These are phyloP conservation scores for Trametes cinnabarina DNA, from an alignment of 768 basidiomycete species.

Conservation along the genomic window DNA sequence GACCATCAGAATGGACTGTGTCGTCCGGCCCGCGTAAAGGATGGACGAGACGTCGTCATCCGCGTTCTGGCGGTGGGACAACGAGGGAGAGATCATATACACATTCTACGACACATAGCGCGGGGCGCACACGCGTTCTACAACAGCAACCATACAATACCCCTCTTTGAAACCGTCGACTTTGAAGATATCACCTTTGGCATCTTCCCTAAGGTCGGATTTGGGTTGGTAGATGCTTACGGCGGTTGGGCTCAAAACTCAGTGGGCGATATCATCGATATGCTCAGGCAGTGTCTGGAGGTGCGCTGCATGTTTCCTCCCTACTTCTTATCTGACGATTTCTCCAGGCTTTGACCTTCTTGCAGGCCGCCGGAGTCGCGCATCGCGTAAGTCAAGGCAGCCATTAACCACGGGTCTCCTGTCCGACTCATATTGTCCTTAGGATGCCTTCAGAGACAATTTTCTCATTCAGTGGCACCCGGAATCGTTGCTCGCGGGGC, in stretches of 20 bases:
- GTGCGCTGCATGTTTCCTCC: constrained; percentile 8
- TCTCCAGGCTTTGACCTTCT: background rate
- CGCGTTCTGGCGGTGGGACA: too few relatives aligned
- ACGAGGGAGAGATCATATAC: constrained; percentile 10
- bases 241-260: constrained; percentile 30
- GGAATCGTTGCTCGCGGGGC: constrained; percentile 24
- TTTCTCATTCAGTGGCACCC: constrained; percentile 34
- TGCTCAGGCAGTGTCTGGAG: constrained; percentile 32
- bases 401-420: background rate
- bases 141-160: constrained; percentile 30
- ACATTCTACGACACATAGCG: constrained; percentile 24
- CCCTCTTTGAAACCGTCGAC: constrained; percentile 27
- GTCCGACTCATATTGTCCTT: background rate
- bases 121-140: constrained; percentile 14
- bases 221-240: constrained; percentile 9
- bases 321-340: background rate
- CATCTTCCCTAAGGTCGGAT: constrained; percentile 28
- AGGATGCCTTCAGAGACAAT: constrained; percentile 34
- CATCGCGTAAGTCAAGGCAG: background rate
- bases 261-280: constrained; percentile 31
- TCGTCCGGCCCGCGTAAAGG: too few relatives aligned
- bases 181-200: constrained; percentile 31
- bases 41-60: too few relatives aligned
- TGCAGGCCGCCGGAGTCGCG: background rate
- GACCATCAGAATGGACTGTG: too few relatives aligned